Evolutionary conservation across 306 rosid species (phyloP).

Genomic region (Oemleria cerasiformis): DNA sequence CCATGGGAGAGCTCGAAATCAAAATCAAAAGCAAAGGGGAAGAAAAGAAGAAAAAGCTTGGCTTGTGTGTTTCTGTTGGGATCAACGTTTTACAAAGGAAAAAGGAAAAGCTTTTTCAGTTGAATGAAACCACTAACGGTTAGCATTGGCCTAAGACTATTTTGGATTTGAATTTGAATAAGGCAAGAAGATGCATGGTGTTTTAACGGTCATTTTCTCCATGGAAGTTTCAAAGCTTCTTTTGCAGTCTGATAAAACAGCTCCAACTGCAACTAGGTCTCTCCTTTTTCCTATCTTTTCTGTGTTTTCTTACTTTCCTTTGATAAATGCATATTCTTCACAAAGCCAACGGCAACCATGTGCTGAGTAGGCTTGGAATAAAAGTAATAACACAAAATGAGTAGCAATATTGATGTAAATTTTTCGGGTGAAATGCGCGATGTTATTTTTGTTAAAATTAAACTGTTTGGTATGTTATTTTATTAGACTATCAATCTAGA

Average conservation of each 20-base stretch:
- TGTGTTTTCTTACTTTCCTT: background rate
- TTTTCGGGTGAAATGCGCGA: no score
- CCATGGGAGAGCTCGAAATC: background rate
- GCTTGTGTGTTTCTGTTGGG: background rate
- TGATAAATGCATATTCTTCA: background rate
- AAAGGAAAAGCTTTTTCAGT: background rate
- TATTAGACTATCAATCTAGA: no score
- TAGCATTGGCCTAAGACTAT: background rate
- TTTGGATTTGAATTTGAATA: slow-evolving; percentile 7
- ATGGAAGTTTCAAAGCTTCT: background rate
- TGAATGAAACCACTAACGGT: background rate
- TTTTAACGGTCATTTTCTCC: background rate
- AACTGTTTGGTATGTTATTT: no score
- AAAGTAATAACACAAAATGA: no score
- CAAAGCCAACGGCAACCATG: background rate
- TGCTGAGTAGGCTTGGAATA: background rate
- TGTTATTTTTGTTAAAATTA: no score
- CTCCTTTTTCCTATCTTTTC: background rate
- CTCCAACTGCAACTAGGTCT: background rate
- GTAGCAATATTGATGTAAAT: no score
- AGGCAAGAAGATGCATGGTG: background rate
- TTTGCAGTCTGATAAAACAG: slow-evolving; percentile 11
- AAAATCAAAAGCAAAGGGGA: background rate
- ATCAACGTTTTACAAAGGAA: slow-evolving; percentile 1
- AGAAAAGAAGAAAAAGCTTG: background rate